Conservation (phyloP, 83 land plant species). For the Picea abies region DNA sequence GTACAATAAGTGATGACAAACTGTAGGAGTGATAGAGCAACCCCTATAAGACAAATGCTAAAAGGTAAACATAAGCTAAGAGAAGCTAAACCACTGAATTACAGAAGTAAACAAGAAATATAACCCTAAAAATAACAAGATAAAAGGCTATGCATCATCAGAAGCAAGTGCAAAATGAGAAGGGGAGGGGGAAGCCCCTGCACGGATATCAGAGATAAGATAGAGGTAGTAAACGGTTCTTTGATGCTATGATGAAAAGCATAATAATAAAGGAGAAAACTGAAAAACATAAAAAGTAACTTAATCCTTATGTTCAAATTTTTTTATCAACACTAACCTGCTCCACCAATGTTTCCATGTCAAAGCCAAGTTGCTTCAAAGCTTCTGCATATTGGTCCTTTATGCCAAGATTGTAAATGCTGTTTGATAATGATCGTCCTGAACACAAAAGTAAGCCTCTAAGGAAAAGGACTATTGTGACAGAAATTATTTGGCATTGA, state of each 20-base stretch:
- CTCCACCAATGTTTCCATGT: conserved; percentile 76
- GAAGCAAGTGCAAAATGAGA: too few species aligned
- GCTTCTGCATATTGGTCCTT: conserved; percentile 76
- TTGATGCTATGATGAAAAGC: neutral
- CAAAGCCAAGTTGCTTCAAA: conserved; percentile 69
- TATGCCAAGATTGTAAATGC: conserved; percentile 67
- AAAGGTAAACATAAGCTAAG: too few species aligned
- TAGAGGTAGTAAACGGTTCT: neutral
- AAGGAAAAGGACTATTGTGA: neutral
- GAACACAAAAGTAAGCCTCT: conserved; percentile 13
- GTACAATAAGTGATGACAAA: too few species aligned
- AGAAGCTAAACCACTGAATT: too few species aligned
- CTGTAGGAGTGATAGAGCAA: too few species aligned
- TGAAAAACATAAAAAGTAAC: neutral
- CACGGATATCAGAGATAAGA: too few species aligned
- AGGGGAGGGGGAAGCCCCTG: too few species aligned
- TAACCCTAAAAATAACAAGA: too few species aligned
- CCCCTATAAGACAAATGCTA: too few species aligned
- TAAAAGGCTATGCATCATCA: too few species aligned
- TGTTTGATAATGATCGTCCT: conserved; percentile 83
- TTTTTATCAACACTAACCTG: conserved; percentile 43
- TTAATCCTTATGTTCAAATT: neutral
- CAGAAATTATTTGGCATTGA: neutral
- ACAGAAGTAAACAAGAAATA: too few species aligned
- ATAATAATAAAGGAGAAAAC: neutral